A percentile compares a stretch with the other conserved stretches of the same genome.
These are phyloP conservation scores for Amanita rimosa DNA, from an alignment of 768 basidiomycete genomes.

Conservation along the genomic window DNA sequence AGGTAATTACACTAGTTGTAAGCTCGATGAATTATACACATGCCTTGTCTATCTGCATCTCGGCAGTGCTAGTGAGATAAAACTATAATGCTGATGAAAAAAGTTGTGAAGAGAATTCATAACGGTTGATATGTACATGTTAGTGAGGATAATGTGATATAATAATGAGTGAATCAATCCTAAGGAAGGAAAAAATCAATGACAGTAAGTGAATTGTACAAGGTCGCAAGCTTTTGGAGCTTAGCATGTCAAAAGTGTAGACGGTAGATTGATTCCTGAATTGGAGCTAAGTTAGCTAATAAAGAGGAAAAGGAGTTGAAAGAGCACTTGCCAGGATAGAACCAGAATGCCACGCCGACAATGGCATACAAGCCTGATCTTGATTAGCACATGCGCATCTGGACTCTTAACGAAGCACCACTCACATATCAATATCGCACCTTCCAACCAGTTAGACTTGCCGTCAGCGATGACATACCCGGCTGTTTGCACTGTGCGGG, in stretches of 20 bases:
- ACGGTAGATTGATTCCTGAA: background rate
- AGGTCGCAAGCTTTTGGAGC: background rate
- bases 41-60: too few species aligned
- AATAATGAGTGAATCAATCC: background rate
- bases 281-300: background rate
- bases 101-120: background rate
- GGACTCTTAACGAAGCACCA: slow-evolving; percentile 5
- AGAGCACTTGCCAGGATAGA: slow-evolving; percentile 33
- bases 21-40: too few species aligned
- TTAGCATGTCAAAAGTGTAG: background rate
- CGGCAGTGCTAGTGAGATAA: too few species aligned
- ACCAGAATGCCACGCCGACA: slow-evolving; percentile 68
- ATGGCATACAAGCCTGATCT: slow-evolving; percentile 55
- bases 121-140: background rate
- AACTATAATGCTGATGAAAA: background rate
- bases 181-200: background rate
- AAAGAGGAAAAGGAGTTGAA: background rate
- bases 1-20: too few species aligned
- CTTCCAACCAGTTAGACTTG: slow-evolving; percentile 89
- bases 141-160: background rate
- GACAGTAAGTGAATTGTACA: background rate
- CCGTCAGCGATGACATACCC: slow-evolving; percentile 82
- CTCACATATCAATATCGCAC: slow-evolving; percentile 62
- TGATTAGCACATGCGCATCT: background rate
- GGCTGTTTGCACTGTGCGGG: slow-evolving; percentile 56